Conservation (phyloP, 2,329 filamentous ascomycete genomes). For the Hymenoscyphus salicellus region DNA sequence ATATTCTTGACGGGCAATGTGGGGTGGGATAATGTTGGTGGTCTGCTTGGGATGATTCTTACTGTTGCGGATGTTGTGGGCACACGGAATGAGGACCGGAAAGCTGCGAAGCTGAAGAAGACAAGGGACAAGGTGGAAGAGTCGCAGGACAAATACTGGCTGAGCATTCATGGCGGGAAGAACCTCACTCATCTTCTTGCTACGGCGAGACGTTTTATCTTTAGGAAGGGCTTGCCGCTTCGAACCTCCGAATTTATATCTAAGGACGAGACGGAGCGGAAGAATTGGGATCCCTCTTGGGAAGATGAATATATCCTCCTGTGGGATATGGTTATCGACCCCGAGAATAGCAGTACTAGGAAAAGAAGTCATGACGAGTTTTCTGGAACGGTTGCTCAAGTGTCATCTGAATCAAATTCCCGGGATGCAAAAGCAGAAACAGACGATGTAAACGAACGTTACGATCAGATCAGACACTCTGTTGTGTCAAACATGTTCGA, state of each 20-base stretch:
- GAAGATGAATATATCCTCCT: conserved; percentile 74
- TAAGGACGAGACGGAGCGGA: conserved; percentile 27
- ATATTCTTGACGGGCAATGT: conserved; percentile 79
- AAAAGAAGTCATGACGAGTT: conserved; percentile 52
- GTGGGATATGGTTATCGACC: conserved; percentile 72
- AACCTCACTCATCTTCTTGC: conserved; percentile 80
- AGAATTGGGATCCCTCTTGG: conserved; percentile 59
- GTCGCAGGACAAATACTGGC: conserved; percentile 35
- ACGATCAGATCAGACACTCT: conserved; percentile 53
- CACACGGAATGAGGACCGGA: conserved; percentile 43
- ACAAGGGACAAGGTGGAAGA: conserved; percentile 19
- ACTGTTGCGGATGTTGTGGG: conserved; percentile 70
- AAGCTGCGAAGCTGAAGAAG: conserved; percentile 39
- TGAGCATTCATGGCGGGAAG: conserved; percentile 73
- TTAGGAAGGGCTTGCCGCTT: conserved; percentile 78
- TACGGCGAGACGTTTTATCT: conserved; percentile 80
- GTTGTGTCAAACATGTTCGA: conserved; percentile 77
- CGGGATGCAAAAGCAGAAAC: conserved; percentile 28
- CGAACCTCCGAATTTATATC: conserved; percentile 60
- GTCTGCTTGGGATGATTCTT: conserved; percentile 79
- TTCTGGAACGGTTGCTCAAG: conserved; percentile 19
- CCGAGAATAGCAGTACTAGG: conserved; percentile 38
- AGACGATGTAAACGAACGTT: conserved; percentile 39
- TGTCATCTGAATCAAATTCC: neutral
- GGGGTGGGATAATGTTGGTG: conserved; percentile 74